Conservation (phyloP, 2,329 filamentous ascomycete species). For the Camillea tinctor region DNA sequence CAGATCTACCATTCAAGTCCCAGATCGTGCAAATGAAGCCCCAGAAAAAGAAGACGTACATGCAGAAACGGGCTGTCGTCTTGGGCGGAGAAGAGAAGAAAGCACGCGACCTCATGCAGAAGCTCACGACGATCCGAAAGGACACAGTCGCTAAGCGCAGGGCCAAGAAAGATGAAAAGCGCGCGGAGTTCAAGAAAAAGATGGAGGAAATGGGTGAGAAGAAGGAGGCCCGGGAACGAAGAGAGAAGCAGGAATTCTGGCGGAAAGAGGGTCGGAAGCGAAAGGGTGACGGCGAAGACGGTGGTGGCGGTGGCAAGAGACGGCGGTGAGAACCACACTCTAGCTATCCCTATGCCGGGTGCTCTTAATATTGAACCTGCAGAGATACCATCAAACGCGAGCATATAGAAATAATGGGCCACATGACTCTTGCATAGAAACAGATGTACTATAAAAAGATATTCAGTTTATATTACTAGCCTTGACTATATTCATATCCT, state of each 20-base stretch:
- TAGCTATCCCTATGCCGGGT: not conserved
- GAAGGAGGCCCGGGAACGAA: constrained; percentile 82
- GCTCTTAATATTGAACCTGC: not conserved
- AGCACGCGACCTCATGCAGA: constrained; percentile 85
- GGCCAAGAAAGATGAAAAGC: constrained; percentile 84
- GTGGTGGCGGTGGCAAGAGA: constrained; percentile 40
- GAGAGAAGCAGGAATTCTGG: constrained; percentile 92
- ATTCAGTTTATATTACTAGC: no score
- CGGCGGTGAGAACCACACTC: not conserved
- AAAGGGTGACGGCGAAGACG: constrained; percentile 41
- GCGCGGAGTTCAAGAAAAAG: constrained; percentile 77
- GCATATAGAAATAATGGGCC: not conserved
- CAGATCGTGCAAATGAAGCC: constrained; percentile 82
- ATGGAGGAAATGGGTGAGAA: constrained; percentile 81
- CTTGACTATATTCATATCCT: no score
- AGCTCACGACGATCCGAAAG: constrained; percentile 85
- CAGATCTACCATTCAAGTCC: constrained; percentile 85
- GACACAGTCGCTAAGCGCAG: constrained; percentile 83
- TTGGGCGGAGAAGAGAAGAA: constrained; percentile 83
- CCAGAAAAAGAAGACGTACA: constrained; percentile 79
- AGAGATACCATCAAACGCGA: not conserved
- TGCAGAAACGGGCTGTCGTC: constrained; percentile 94
- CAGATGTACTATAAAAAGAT: no score
- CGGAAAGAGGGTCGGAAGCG: constrained; percentile 78
- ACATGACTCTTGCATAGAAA: no score